Percentiles rank a stretch among this genome's conserved stretches.
Evolutionary conservation across 192 early-diverging fungal genomes (phyloP).

Genomic region (Coemansia sp.): DNA sequence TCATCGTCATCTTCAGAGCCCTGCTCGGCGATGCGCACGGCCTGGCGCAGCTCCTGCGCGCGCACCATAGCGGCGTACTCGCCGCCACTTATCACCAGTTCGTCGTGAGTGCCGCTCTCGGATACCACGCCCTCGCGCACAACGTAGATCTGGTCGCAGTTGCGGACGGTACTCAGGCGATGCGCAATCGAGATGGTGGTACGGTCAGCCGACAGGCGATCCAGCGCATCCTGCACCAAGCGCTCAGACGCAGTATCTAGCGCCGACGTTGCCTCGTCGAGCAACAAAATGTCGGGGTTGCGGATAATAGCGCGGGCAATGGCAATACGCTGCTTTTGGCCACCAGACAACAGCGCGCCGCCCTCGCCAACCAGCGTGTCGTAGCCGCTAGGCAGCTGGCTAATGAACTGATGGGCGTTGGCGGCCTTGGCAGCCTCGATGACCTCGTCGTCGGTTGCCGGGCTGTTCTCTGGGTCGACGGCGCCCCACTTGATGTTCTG

Average conservation of each 20-base stretch:
- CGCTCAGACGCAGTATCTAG: slow-evolving; percentile 79
- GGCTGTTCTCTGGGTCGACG: slow-evolving; percentile 47
- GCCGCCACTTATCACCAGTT: slow-evolving; percentile 61
- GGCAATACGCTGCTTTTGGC: slow-evolving; percentile 94
- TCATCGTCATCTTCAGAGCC: slow-evolving; percentile 15
- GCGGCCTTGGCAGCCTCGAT: slow-evolving; percentile 63
- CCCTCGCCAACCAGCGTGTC: slow-evolving; percentile 85
- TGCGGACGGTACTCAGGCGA: slow-evolving; percentile 84
- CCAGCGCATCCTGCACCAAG: slow-evolving; percentile 81
- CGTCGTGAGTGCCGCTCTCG: slow-evolving; percentile 77
- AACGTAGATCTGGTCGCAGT: slow-evolving; percentile 84
- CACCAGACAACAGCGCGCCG: slow-evolving; percentile 78
- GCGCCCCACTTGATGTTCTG: slow-evolving; percentile 80
- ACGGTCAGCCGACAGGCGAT: slow-evolving; percentile 67
- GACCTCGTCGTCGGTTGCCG: slow-evolving; percentile 71
- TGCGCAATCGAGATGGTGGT: slow-evolving; percentile 92
- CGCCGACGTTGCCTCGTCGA: slow-evolving; percentile 89
- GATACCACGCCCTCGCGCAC: slow-evolving; percentile 69
- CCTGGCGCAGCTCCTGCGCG: slow-evolving; percentile 80
- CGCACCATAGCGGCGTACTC: slow-evolving; percentile 58
- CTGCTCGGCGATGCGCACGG: slow-evolving; percentile 43
- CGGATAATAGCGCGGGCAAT: slow-evolving; percentile 90
- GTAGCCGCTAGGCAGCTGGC: slow-evolving; percentile 68
- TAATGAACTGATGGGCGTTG: slow-evolving; percentile 74
- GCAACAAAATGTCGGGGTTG: slow-evolving; percentile 75